Evolutionary conservation across 2,329 filamentous ascomycete genomes (phyloP).

Genomic region (Diaporthe citrichinensis): DNA sequence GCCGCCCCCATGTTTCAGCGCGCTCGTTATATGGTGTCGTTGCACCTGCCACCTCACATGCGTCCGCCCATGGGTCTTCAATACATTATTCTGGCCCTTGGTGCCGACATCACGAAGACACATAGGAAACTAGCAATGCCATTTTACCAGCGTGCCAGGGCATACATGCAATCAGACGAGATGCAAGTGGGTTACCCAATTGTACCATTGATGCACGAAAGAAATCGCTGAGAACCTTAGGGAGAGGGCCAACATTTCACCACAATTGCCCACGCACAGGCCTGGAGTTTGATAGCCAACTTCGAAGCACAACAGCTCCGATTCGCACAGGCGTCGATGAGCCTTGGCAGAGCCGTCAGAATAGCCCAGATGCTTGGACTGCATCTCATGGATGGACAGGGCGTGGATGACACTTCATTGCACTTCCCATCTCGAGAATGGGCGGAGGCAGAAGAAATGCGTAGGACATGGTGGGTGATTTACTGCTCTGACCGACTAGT

Average conservation of each 20-base stretch:
- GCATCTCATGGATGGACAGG: background rate
- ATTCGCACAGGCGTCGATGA: background rate
- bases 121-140: too few relatives aligned
- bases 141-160: too few relatives aligned
- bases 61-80: too few relatives aligned
- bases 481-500: background rate
- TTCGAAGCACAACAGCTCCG: background rate
- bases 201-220: fast-evolving
- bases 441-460: background rate
- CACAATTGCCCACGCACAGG: background rate
- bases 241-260: background rate
- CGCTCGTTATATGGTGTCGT: too few relatives aligned
- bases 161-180: too few relatives aligned
- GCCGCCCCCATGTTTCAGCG: too few relatives aligned
- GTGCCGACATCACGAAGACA: too few relatives aligned
- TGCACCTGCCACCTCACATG: too few relatives aligned
- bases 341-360: background rate
- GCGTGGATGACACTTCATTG: background rate
- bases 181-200: too few relatives aligned
- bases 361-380: background rate
- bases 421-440: background rate
- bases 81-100: too few relatives aligned
- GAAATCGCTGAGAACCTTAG: too few relatives aligned
- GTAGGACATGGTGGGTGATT: background rate
- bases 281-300: background rate